Base-by-base conservation (phyloP, 805 yeast genomes). In the Spathaspora sp. region DNA sequence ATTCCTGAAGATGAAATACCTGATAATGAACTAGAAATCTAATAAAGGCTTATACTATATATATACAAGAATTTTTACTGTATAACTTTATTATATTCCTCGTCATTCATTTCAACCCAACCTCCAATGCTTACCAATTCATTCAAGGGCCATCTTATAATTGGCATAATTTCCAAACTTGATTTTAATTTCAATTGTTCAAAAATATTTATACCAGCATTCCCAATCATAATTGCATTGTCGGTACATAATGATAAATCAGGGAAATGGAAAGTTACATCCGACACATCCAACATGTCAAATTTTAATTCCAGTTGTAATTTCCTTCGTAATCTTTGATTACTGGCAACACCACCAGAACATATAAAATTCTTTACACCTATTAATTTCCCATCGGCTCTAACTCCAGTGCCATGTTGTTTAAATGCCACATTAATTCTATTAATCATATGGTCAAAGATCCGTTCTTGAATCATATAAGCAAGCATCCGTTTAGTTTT, bases 201-300 rank as follows among this genome's bases (percentile, higher is more conserved):
- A 62, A 72, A 86, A 17, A 92, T 68, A 64, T 93, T 97, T 8
- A 93, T 89, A 0, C 97, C 99, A 0, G 98, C 96, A 84, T 96
- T 89, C 1, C 97, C 99, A 49, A 94, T 94, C 99, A 94, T 94
- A 1, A 90, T 81, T 0, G 97, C 96, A 66, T 94, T 94, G 62
- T 94, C 99, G 0, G 97, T 90, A 63, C 99, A 94, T 53, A 91
- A 70, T 1, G 76, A 68, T 2, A 83, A 72, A 18, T 81, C 83
- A 0, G 97, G 97, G 59, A 83, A 89, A 56, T 81, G 80, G 45
- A 84, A 81, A 1, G 63, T 58, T 17, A 46, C n/a, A n/a, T n/a
- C 10, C 9, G 23, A 17, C 6, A 9, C 38, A 31, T 12, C 17
- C 7, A 20, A 23, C 26, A 42, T 57, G 44, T 49, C 1, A 61